Base-by-base conservation (phyloP, 2,329 filamentous ascomycete genomes). In the Fusarium sp. region DNA sequence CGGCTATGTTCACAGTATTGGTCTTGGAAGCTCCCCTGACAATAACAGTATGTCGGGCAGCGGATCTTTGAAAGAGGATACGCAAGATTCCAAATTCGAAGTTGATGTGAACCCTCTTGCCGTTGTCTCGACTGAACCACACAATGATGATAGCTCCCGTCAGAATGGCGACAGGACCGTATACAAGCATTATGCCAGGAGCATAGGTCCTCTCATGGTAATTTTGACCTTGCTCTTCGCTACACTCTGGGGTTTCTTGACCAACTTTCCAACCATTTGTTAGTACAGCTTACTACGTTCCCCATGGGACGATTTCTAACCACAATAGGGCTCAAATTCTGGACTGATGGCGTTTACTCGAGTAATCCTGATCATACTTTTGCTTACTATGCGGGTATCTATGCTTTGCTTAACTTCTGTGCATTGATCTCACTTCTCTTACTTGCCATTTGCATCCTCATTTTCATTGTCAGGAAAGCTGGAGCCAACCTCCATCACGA, bases 1-100 rank as follows among this genome's bases (percentile, higher is more conserved):
- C 17, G 77, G 76, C 29, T 82, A 82, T 39, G 75, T 82, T 0
- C 71, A 78, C 11, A 75, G 75, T 15, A 74, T 82, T 0, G 77
- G 76, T 0, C 65, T 82, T n/a, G 73, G 75, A 37, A 46, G 31
- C 6, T 11, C 50, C 11, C 29, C 31, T 11, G 50, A 46, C 2
- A n/a, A 17, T 7, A 41, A 29, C 11, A 51, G 59, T 14, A 23
- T 36, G n/a, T 21, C 41, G 9, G 20, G 40, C 5, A 48, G 37
- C 27, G 36, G 20, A n/a, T 27, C 51, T 13, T 13, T 14, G 11
- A 11, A 31, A 31, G 29, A 31, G 11, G 45, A 48, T 4, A 29
- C 59, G 17, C 13, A 41, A n/a, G 21, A 49, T 14, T 33, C 51
- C 23, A 40, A 55, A 18, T 35, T 53, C 5, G 31, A 46, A 29